Percentiles rank a stretch among this genome's conserved stretches.
These are phyloP conservation scores for Aspergillus sp. DNA, from an alignment of 2,329 filamentous ascomycete genomes.

Conservation along the genomic window DNA sequence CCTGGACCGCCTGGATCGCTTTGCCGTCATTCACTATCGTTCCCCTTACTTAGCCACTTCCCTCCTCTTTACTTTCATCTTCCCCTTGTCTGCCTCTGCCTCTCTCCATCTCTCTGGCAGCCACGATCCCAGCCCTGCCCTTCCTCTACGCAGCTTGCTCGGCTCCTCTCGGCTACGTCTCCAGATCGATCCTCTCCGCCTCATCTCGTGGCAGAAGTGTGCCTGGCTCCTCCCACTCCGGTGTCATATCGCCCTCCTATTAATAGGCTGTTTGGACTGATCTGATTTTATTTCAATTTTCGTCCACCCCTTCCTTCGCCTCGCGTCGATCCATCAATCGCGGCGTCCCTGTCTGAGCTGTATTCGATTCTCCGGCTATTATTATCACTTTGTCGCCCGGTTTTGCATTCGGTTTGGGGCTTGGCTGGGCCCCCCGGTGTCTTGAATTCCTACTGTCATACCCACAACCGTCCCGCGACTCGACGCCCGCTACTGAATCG, in stretches of 20 bases:
- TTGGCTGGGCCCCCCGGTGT: slow-evolving; percentile 19
- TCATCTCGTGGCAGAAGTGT: not conserved
- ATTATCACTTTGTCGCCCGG: slow-evolving; percentile 4
- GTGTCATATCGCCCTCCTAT: slow-evolving; percentile 1
- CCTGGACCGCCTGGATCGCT: not conserved
- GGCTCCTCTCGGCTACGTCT: not conserved
- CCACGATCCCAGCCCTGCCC: not conserved
- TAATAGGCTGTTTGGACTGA: slow-evolving; percentile 13
- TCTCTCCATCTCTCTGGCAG: not conserved
- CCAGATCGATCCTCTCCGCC: not conserved
- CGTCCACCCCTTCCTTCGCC: slow-evolving; percentile 7
- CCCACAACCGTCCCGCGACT: slow-evolving; percentile 18
- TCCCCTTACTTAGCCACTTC: slow-evolving; percentile 3
- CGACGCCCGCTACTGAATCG: slow-evolving; percentile 6
- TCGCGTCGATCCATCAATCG: slow-evolving; percentile 7
- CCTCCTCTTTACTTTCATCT: not conserved
- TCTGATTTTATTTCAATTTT: slow-evolving; percentile 12
- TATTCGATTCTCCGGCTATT: slow-evolving; percentile 1
- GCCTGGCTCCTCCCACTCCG: not conserved
- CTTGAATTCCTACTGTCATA: slow-evolving; percentile 16
- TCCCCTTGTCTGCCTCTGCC: not conserved
- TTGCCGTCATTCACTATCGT: slow-evolving; percentile 4
- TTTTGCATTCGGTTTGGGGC: slow-evolving; percentile 19
- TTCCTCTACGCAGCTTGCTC: not conserved
- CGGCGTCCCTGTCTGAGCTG: not conserved